Evolutionary conservation across 169 alveolate species (phyloP).

Genomic region (Perkinsus marinus): DNA sequence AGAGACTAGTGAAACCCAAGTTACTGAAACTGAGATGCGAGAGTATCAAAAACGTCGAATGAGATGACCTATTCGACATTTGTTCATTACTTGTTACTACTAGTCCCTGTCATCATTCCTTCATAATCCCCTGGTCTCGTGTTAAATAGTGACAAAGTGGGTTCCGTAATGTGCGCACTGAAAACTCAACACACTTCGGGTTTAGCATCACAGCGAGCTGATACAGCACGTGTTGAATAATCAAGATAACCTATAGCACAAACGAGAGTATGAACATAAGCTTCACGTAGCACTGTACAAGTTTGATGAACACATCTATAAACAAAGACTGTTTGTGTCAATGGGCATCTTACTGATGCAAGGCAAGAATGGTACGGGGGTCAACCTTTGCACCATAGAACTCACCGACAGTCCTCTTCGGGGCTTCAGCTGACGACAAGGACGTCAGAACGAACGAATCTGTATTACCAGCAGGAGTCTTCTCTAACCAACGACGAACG

Average conservation of each 20-base stretch:
- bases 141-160: background rate
- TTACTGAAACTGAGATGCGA: background rate
- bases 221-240: too few species aligned
- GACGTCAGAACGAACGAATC: background rate
- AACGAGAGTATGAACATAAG: background rate
- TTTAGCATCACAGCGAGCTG: too few species aligned
- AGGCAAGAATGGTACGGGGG: background rate
- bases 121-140: background rate
- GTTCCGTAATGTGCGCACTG: too few species aligned
- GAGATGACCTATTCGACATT: background rate
- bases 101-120: background rate
- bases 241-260: background rate
- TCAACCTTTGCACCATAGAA: background rate
- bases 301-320: background rate
- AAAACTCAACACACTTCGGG: too few species aligned
- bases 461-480: background rate
- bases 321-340: background rate
- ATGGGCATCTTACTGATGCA: background rate
- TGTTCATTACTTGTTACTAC: background rate
- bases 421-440: background rate
- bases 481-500: background rate
- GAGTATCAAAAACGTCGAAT: background rate
- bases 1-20: background rate
- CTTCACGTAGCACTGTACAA: too few species aligned
- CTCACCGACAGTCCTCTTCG: background rate